Evolutionary conservation across 2,329 filamentous ascomycete genomes (phyloP).

Genomic region (Colletotrichum sp.): DNA sequence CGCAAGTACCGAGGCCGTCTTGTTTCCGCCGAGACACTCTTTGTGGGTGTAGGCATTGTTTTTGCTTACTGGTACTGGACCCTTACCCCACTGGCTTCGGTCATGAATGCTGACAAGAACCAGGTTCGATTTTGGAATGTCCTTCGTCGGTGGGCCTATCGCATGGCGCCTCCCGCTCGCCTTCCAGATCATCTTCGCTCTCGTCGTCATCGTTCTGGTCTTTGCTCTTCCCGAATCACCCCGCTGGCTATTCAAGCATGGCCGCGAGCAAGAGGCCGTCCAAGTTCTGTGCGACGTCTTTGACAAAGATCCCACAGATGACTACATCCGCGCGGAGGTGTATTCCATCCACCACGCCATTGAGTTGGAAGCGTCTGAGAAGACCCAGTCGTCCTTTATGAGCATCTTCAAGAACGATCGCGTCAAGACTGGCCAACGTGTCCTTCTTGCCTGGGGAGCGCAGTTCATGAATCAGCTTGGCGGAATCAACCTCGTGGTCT

Average conservation of each 20-base stretch:
- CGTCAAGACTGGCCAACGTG: constrained; percentile 44
- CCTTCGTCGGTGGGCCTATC: constrained; percentile 30
- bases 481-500: constrained; percentile 51
- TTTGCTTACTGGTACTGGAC: constrained; percentile 32
- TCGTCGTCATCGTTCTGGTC: constrained; percentile 36
- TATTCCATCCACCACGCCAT: constrained; percentile 46
- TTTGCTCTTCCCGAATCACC: constrained; percentile 45
- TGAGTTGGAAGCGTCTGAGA: constrained; percentile 35
- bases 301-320: constrained; percentile 37
- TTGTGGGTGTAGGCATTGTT: constrained; percentile 45
- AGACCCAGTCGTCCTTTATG: constrained; percentile 39
- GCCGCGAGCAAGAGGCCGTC: constrained; percentile 38
- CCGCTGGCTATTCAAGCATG: constrained; percentile 42
- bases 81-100: too few species aligned
- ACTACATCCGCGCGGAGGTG: constrained; percentile 36
- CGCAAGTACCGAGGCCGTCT: constrained; percentile 45
- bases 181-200: constrained; percentile 38
- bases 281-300: constrained; percentile 42
- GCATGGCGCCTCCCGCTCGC: constrained; percentile 29
- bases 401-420: constrained; percentile 47
- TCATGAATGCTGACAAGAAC: not conserved
- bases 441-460: constrained; percentile 51
- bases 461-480: constrained; percentile 55
- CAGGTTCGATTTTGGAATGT: constrained; percentile 39
- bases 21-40: constrained; percentile 41